phyloP scores from a whole-genome alignment of 2,329 filamentous ascomycete species.

The Rhinocladiella mackenziei region DNA sequence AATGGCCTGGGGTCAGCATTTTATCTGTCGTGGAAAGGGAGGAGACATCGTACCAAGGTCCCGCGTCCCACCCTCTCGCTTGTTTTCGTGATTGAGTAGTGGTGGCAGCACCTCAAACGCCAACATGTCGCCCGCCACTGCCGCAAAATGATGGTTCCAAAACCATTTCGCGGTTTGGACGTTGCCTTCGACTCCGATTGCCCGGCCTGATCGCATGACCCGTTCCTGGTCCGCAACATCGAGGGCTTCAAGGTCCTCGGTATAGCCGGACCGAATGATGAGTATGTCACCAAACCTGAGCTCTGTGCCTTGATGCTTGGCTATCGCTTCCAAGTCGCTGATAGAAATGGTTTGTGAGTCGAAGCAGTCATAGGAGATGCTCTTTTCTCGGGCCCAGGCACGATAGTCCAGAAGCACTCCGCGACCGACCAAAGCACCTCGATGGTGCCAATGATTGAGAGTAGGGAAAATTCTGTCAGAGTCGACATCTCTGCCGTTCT shows the following conservation, averaged over 20 bases:
- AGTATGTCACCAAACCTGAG: constrained; percentile 62
- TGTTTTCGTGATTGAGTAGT: constrained; percentile 25
- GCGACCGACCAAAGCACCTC: constrained; percentile 43
- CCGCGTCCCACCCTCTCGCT: constrained; percentile 27
- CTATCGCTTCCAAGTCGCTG: constrained; percentile 60
- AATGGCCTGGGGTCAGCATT: too few species aligned
- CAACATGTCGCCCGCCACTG: constrained; percentile 55
- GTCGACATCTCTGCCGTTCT: constrained; percentile 23
- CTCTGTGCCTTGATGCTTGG: constrained; percentile 51
- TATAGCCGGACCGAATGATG: constrained; percentile 61
- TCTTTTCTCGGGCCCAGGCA: constrained; percentile 41
- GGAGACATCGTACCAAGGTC: constrained; percentile 47
- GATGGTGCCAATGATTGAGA: constrained; percentile 36
- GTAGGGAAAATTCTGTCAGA: constrained; percentile 17
- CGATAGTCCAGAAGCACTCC: constrained; percentile 47
- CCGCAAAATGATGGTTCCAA: constrained; percentile 56
- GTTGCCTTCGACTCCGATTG: constrained; percentile 49
- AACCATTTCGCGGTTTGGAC: constrained; percentile 53
- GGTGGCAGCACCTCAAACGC: constrained; percentile 51
- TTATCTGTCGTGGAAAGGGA: too few species aligned
- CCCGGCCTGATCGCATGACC: constrained; percentile 35
- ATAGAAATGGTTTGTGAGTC: constrained; percentile 44
- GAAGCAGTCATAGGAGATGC: constrained; percentile 39
- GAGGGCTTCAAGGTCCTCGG: constrained; percentile 53
- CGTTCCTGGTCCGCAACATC: constrained; percentile 35